A percentile compares a stretch with the other conserved stretches of the same genome.
Conservation (phyloP, 2,329 filamentous ascomycete species). For the Proliferodiscus dingleyae region DNA sequence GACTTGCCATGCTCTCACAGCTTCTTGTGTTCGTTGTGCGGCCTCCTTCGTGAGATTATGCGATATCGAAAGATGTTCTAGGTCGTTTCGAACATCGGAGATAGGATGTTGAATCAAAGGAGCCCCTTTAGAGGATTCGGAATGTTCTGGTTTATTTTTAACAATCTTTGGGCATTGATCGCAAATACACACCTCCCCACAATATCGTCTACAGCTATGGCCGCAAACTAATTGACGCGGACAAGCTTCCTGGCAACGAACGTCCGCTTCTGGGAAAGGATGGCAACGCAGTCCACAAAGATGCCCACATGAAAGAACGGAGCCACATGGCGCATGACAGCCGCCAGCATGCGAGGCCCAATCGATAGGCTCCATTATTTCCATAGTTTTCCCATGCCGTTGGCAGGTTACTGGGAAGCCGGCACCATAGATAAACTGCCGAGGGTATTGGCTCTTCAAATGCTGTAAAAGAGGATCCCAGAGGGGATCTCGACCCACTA, state of each 20-base stretch:
- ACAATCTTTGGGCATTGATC: background rate
- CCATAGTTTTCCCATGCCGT: slow-evolving; percentile 49
- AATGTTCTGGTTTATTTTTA: background rate
- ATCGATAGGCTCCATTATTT: slow-evolving; percentile 48
- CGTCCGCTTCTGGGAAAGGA: slow-evolving; percentile 22
- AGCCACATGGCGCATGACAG: slow-evolving; percentile 43
- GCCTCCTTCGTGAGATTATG: background rate
- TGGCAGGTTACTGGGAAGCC: slow-evolving; percentile 59
- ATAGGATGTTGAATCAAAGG: background rate
- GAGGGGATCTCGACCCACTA: slow-evolving; percentile 20
- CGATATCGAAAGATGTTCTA: background rate
- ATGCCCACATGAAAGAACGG: slow-evolving; percentile 30
- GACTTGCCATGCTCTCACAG: background rate
- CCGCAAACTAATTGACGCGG: slow-evolving; percentile 21
- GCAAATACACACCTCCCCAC: slow-evolving; percentile 24
- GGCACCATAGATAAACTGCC: slow-evolving; percentile 29
- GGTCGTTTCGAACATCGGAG: background rate
- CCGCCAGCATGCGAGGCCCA: slow-evolving; percentile 51
- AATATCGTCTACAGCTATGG: slow-evolving; percentile 26
- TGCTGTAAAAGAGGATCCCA: slow-evolving; percentile 33
- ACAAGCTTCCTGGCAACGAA: slow-evolving; percentile 26
- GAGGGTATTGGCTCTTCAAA: slow-evolving; percentile 40
- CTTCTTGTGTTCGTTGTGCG: background rate
- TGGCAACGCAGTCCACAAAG: slow-evolving; percentile 27
- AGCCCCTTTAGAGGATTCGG: background rate